Evolutionary conservation across 768 basidiomycete genomes (phyloP), one percentile per base, ranked within the genome.

Genomic region (Mycena chlorophos): DNA sequence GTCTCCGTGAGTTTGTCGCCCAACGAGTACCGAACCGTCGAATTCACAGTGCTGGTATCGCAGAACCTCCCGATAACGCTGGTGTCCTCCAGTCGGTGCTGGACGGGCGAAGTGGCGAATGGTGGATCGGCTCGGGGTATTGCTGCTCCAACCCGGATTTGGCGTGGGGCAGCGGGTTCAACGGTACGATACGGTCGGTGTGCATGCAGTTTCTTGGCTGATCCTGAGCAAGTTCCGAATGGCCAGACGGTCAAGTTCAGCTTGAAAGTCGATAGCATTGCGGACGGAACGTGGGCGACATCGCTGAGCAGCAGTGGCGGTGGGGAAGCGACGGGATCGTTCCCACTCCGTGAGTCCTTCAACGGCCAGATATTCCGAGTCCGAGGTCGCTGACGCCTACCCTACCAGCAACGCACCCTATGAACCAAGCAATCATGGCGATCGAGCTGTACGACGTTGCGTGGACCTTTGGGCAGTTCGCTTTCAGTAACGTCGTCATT

Each of bases 361-460:
- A 14, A 8, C 22, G 12, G 5, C 46, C 4, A 25, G 46, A n/a
- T 3, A 17, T 22, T 40, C 14, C 1, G 5, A 22, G 14, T 29
- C 14, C 14, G 19, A 10, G 20, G 14, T 12, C 14, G 12, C 3
- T 12, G 14, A 42, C 14, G 5, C 19, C 5, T 22, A 12, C 8
- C 2, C n/a, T 10, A 19, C 27, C 55, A 57, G 56, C 56, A 22
- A 57, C 56, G n/a, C 56, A 57, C 51, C 51, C 45, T 25, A 57
- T 57, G 56, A 57, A 57, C 47, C 56, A 57, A 31, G 56, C 56
- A n/a, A 57, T 57, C 45, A 52, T 57, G 51, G 56, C 56, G 14
- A 57, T 57, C 39, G 56, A 57, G 46, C 51, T 57, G 16, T 57
- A 57, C 56, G 51, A 52, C 38, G 56, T 57, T 46, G 56, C 56